A percentile compares a stretch with the other conserved stretches of the same genome.
These are phyloP conservation scores for Rhodamnia argentea DNA, from an alignment of 345 rosid species.

Conservation along the genomic window DNA sequence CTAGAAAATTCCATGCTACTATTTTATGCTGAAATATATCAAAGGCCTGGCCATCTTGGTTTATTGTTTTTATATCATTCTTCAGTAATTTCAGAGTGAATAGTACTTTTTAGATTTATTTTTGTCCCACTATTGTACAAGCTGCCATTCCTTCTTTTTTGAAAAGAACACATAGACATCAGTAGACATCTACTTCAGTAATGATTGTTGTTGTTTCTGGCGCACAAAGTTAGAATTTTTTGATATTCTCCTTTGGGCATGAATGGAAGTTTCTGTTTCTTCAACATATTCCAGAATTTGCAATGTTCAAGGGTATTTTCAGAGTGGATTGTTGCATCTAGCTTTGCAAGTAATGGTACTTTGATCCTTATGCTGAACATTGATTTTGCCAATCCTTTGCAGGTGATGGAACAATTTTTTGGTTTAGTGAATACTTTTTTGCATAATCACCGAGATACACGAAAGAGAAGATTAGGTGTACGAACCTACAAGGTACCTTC, in stretches of 20 bases:
- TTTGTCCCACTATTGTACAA: neutral
- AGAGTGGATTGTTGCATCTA: neutral
- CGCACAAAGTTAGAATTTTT: neutral
- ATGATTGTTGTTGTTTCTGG: neutral
- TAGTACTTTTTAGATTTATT: neutral
- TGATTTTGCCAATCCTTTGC: slow-evolving; percentile 13
- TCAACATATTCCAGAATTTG: neutral
- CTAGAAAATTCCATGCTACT: neutral
- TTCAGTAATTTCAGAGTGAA: neutral
- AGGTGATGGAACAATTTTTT: slow-evolving; percentile 99
- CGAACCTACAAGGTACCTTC: slow-evolving; percentile 85
- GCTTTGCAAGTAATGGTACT: neutral
- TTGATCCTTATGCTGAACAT: neutral
- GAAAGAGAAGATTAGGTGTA: slow-evolving; percentile 82
- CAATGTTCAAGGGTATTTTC: neutral
- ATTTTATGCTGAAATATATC: neutral
- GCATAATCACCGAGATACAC: slow-evolving; percentile 69
- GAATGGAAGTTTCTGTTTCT: neutral
- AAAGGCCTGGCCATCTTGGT: neutral
- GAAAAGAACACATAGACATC: neutral
- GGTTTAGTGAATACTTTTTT: slow-evolving; percentile 87
- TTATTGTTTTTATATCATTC: neutral
- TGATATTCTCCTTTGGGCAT: neutral
- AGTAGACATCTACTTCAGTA: neutral
- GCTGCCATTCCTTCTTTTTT: neutral